Percentiles rank a stretch among this genome's conserved stretches.
Evolutionary conservation across 139 green algal genomes (phyloP).

Genomic region (Gonium pectorale): DNA sequence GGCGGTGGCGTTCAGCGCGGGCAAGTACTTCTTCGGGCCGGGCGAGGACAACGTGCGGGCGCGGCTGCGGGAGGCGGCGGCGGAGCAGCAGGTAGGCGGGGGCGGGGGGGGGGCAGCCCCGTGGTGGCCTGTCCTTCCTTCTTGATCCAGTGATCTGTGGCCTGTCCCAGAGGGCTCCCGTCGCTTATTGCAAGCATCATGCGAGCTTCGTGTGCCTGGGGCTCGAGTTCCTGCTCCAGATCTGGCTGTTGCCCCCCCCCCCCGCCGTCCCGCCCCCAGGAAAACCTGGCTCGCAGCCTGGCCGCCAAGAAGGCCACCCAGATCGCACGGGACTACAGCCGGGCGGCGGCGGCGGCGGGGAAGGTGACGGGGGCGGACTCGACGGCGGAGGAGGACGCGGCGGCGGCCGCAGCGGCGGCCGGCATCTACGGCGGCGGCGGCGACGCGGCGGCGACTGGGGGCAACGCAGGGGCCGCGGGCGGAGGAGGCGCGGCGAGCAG

Average conservation of each 20-base stretch:
- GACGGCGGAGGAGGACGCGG: background rate
- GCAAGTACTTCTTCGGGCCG: conserved; percentile 44
- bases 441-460: too few species aligned
- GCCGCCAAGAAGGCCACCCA: background rate
- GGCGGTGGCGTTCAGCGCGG: conserved; percentile 53
- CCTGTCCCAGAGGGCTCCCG: too few species aligned
- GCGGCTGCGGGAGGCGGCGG: conserved; percentile 28
- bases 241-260: too few species aligned
- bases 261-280: background rate
- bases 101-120: too few species aligned
- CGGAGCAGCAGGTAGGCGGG: conserved; percentile 44
- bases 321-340: background rate
- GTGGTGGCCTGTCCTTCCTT: too few species aligned
- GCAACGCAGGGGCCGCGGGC: too few species aligned
- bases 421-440: too few species aligned
- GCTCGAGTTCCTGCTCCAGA: too few species aligned
- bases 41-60: conserved; percentile 32
- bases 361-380: background rate
- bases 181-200: too few species aligned
- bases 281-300: background rate
- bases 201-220: too few species aligned
- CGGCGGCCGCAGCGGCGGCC: background rate
- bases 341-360: background rate
- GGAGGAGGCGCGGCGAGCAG: background rate
- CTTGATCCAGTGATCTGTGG: too few species aligned